Base-by-base conservation (phyloP, 2,329 filamentous ascomycete species). In the Camptophora hylomeconis region DNA sequence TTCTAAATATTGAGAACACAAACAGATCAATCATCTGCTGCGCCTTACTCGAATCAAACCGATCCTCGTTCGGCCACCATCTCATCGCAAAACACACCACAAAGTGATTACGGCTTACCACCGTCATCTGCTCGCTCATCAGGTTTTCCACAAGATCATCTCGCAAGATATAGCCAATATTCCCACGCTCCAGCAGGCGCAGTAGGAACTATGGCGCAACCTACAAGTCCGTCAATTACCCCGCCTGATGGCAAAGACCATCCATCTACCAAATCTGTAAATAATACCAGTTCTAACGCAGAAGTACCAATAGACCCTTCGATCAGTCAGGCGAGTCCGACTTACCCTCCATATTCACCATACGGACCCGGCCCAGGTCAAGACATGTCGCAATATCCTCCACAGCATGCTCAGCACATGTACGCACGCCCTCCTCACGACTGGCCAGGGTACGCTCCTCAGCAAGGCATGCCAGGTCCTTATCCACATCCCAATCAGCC, bases 281-380 rank as follows among this genome's bases (percentile, higher is more conserved):
- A 39, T 33, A 67, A 73, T 69, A 70, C 77, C 63, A 86, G 83
- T 62, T 92, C 86, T 93, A 81, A 93, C 83, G 72, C 71, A 72
- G 78, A 83, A 75, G 75, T 92, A 67, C 83, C 83, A 78, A 86
- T 92, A 94, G 87, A 94, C 92, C 84, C 86, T 52, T 92, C 84
- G 58, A 93, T 94, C 57, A 80, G 84, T 58, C 77, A 81, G 49
- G 80, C 83, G 52, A 93, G 83, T 68, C 86, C 87, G 37, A 86
- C 82, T 48, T 94, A 92, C 56, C 79, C 83, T 41, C 71, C 74
- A 41, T 92, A 92, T 58, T 87, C 84, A 45, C 82, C 86, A 19
- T 94, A 94, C 60, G 74, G 74, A 34, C 73, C 80, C 33, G 29
- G 29, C 17, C 76, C 76, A 42, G 76, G 75, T 43, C 78, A 84